A percentile compares a stretch with the other conserved stretches of the same genome.
These are phyloP conservation scores for Hypoxylon rickii DNA, from an alignment of 495 filamentous ascomycete species.

Conservation along the genomic window DNA sequence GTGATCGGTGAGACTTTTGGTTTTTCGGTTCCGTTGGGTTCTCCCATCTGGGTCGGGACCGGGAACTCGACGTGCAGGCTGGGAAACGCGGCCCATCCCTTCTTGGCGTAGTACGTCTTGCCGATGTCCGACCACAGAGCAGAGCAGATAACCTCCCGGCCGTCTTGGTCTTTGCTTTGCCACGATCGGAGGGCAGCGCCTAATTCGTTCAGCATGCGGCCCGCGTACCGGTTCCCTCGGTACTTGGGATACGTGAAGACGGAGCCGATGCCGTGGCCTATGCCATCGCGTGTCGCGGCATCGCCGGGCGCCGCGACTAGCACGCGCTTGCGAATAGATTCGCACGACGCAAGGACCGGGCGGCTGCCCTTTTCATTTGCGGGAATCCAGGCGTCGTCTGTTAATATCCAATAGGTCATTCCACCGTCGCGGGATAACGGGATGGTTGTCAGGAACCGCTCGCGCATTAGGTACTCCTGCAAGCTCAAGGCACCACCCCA, in stretches of 20 bases:
- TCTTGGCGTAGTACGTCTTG: slow-evolving; percentile 82
- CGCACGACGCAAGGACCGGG: slow-evolving; percentile 78
- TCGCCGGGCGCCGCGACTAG: slow-evolving; percentile 46
- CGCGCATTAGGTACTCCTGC: slow-evolving; percentile 76
- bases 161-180: slow-evolving; percentile 39
- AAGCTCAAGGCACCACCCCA: slow-evolving; percentile 73
- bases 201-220: slow-evolving; percentile 61
- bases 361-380: slow-evolving; percentile 44
- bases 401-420: slow-evolving; percentile 85
- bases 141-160: slow-evolving; percentile 58
- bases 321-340: slow-evolving; percentile 78
- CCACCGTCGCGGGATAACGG: slow-evolving; percentile 71
- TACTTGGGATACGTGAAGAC: slow-evolving; percentile 79
- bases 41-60: slow-evolving; percentile 28
- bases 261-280: slow-evolving; percentile 81
- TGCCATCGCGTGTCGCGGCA: slow-evolving; percentile 60
- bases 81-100: slow-evolving; percentile 77
- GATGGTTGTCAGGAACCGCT: slow-evolving; percentile 70
- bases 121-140: slow-evolving; percentile 95
- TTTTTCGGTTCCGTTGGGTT: neutral
- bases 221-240: slow-evolving; percentile 78
- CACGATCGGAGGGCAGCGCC: slow-evolving; percentile 40
- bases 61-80: slow-evolving; percentile 72
- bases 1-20: slow-evolving; percentile 42
- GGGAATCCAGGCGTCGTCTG: slow-evolving; percentile 55